phyloP scores from a whole-genome alignment of 768 basidiomycete species.

The Agaricus bisporus region DNA sequence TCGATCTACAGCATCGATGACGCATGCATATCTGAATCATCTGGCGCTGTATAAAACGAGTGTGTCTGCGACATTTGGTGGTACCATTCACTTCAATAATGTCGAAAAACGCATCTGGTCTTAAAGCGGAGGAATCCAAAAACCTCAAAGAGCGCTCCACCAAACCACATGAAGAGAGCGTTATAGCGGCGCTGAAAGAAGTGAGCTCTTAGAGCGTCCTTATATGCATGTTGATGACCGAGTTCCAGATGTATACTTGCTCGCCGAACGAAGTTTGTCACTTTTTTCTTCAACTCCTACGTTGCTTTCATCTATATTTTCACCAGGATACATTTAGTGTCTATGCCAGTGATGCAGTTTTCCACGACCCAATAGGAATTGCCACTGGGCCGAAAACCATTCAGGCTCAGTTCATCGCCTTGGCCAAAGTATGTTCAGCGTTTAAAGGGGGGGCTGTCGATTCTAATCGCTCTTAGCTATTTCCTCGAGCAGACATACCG shows the following conservation, averaged over 20 bases:
- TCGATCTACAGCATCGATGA: background rate
- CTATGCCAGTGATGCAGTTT: constrained; percentile 34
- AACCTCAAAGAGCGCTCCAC: constrained; percentile 28
- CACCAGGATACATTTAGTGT: constrained; percentile 35
- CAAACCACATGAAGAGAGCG: constrained; percentile 28
- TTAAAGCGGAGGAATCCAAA: constrained; percentile 31
- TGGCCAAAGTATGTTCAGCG: constrained; percentile 28
- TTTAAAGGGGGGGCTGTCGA: background rate
- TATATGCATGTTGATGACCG: background rate
- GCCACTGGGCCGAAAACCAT: constrained; percentile 34
- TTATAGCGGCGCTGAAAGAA: constrained; percentile 37
- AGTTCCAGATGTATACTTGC: constrained; percentile 29
- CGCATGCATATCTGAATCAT: background rate
- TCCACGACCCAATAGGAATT: constrained; percentile 42
- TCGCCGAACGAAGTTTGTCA: constrained; percentile 27
- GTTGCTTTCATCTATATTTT: background rate
- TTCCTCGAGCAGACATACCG: constrained; percentile 35
- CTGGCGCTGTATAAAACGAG: too few species aligned
- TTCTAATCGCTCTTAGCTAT: constrained; percentile 24
- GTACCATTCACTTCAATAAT: constrained; percentile 5
- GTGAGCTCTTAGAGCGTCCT: constrained; percentile 14
- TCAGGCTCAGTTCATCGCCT: constrained; percentile 36
- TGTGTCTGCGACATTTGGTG: background rate
- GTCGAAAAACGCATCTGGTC: constrained; percentile 26
- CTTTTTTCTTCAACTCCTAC: background rate